Evolutionary conservation across 805 yeast species (phyloP), one percentile per base, ranked within the genome.

Genomic region (Ogataea kodamae): DNA sequence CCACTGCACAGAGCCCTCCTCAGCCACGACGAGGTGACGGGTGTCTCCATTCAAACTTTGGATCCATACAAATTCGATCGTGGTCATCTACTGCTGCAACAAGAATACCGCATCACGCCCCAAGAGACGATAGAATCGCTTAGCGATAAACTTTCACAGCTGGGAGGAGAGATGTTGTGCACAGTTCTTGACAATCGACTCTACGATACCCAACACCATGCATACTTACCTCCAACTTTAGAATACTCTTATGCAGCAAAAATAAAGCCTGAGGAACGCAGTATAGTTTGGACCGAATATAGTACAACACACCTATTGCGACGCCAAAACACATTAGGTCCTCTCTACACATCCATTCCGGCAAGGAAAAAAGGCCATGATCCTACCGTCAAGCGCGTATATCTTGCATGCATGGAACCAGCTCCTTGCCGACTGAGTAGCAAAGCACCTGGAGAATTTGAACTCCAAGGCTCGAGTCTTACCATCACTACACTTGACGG

Each of bases 41-140:
- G 97, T 0, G 95, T 87, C 11, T 75, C 96, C 0, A 72, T 92
- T 0, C 98, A 92, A 55, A 85, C 96, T 0, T 59, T 92, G 15
- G 96, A 92, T 52, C 96, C 97, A 0, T 70, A 81, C 1, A 71
- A 77, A 52, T 92, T 92, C 50, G 98, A 92, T 48, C 66, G 64
- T 20, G 98, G 98, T 1, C 64, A 68, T 2, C 72, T 90, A 0
- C 54, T 92, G 2, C 56, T 66, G 11, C 94, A 82, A 43, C 68
- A 83, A 1, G 51, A 50, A 2, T 64, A 65, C 16, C 45, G 52
- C 0, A 64, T 85, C 1, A 34, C 32, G 0, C 53, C 52, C 3
- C 43, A 54, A 7, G 84, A 78, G 19, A 73, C 76, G 8, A 58
- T 68, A 25, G 37, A 28, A 0, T 42, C 71, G 0, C 55, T 89